These are phyloP conservation scores for Fusarium robinianum DNA, from an alignment of 2,329 filamentous ascomycete genomes.

Conservation along the genomic window DNA sequence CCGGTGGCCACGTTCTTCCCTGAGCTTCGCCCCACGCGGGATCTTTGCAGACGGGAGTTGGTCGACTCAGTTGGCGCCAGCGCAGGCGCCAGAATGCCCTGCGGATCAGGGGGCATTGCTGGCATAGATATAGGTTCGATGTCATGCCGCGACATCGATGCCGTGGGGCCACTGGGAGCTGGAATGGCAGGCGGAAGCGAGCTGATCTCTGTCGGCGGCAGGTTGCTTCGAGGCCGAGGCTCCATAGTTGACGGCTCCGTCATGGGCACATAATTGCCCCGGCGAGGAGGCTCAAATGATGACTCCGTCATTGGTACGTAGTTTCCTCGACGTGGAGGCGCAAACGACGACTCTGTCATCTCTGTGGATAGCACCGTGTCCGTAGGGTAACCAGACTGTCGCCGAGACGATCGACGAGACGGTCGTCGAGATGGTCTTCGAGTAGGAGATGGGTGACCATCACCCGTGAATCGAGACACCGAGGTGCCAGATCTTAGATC, in stretches of 20 bases:
- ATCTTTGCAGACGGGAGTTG: conserved; percentile 46
- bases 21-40: conserved; percentile 50
- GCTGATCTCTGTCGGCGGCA: conserved; percentile 26
- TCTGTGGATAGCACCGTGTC: conserved; percentile 40
- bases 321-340: conserved; percentile 37
- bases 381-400: conserved; percentile 37
- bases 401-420: conserved; percentile 38
- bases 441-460: conserved; percentile 61
- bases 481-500: conserved; percentile 63
- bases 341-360: conserved; percentile 44
- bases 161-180: conserved; percentile 33
- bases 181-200: conserved; percentile 29
- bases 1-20: conserved; percentile 49
- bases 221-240: not conserved
- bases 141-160: conserved; percentile 49
- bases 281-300: conserved; percentile 33
- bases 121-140: conserved; percentile 54
- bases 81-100: conserved; percentile 43
- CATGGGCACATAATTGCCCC: conserved; percentile 37
- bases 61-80: conserved; percentile 37
- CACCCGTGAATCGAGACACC: conserved; percentile 69
- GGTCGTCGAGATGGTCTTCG: conserved; percentile 44
- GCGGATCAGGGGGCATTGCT: conserved; percentile 57
- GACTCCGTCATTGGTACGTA: conserved; percentile 28
- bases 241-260: conserved; percentile 45